phyloP scores from a whole-genome alignment of 164 flowering plant species.

The Chimonanthus praecox region DNA sequence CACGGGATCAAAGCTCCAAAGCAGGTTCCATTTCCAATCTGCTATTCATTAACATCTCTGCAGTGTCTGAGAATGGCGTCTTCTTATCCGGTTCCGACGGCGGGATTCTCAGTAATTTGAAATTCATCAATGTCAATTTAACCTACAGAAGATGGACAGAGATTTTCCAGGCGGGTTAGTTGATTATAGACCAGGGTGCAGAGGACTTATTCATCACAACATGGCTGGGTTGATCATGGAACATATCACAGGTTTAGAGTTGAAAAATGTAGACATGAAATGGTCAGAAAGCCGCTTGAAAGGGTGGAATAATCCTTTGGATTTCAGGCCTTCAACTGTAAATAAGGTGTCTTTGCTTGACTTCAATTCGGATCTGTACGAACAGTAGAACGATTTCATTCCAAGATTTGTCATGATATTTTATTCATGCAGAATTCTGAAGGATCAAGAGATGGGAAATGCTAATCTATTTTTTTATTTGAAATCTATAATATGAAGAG shows the following conservation, averaged over 20 bases:
- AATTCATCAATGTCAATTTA: conserved; percentile 57
- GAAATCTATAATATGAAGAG: too few relatives aligned
- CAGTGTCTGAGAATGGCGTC: conserved; percentile 78
- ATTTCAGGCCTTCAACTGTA: conserved; percentile 77
- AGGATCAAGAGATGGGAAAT: background rate
- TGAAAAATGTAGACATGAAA: conserved; percentile 68
- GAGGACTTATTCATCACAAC: conserved; percentile 77
- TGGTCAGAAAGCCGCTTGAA: conserved; percentile 40
- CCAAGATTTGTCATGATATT: background rate
- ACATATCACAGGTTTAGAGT: conserved; percentile 58
- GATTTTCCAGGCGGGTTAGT: conserved; percentile 54
- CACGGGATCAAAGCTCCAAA: conserved; percentile 42
- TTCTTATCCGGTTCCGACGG: conserved; percentile 70
- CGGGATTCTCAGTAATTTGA: conserved; percentile 54
- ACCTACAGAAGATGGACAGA: conserved; percentile 71
- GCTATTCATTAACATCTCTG: conserved; percentile 60
- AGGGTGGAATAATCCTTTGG: conserved; percentile 75
- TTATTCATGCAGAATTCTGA: background rate
- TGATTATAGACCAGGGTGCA: conserved; percentile 91
- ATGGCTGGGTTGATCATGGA: conserved; percentile 88
- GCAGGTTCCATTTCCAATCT: conserved; percentile 70
- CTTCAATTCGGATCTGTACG: conserved; percentile 52
- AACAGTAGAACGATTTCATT: conserved; percentile 8
- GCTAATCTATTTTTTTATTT: too few relatives aligned
- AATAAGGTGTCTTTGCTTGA: conserved; percentile 56